Conservation (phyloP, 2,329 filamentous ascomycete genomes). For the Fusarium staphyleae region DNA sequence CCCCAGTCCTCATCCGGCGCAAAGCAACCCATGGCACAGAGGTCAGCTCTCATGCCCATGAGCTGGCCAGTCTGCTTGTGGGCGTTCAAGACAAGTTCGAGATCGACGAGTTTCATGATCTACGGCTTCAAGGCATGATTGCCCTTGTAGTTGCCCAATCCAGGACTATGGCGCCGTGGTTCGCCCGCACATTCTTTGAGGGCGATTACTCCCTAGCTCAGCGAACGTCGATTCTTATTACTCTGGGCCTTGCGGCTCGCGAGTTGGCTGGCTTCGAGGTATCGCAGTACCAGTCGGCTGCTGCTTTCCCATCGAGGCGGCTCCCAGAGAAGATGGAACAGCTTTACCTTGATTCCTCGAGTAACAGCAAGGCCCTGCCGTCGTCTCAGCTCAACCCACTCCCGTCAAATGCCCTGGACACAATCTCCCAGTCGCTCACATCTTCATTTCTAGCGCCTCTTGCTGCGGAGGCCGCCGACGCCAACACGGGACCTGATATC, state of each 20-base stretch:
- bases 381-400: slow-evolving; percentile 58
- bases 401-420: slow-evolving; percentile 68
- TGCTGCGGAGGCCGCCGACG: slow-evolving; percentile 81
- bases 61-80: slow-evolving; percentile 77
- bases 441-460: slow-evolving; percentile 80
- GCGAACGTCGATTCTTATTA: slow-evolving; percentile 80
- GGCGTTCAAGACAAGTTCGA: slow-evolving; percentile 88
- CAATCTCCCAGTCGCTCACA: slow-evolving; percentile 71
- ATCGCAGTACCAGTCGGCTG: slow-evolving; percentile 57
- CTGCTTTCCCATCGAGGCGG: slow-evolving; percentile 79
- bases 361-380: slow-evolving; percentile 27
- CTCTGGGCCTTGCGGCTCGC: slow-evolving; percentile 80
- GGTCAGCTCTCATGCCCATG: slow-evolving; percentile 81
- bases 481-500: slow-evolving; percentile 77
- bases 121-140: slow-evolving; percentile 81
- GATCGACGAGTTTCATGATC: slow-evolving; percentile 76
- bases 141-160: slow-evolving; percentile 81
- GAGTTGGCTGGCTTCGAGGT: slow-evolving; percentile 82
- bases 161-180: slow-evolving; percentile 80
- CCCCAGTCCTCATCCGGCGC: slow-evolving; percentile 80
- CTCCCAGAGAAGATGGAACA: slow-evolving; percentile 78
- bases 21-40: slow-evolving; percentile 91
- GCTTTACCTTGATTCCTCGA: slow-evolving; percentile 62
- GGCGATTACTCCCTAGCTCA: slow-evolving; percentile 91
- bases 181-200: slow-evolving; percentile 84